Percentiles rank a stretch among this genome's conserved stretches.
These are phyloP conservation scores for Pleurotus giganteus DNA, from an alignment of 768 basidiomycete genomes.

Conservation along the genomic window DNA sequence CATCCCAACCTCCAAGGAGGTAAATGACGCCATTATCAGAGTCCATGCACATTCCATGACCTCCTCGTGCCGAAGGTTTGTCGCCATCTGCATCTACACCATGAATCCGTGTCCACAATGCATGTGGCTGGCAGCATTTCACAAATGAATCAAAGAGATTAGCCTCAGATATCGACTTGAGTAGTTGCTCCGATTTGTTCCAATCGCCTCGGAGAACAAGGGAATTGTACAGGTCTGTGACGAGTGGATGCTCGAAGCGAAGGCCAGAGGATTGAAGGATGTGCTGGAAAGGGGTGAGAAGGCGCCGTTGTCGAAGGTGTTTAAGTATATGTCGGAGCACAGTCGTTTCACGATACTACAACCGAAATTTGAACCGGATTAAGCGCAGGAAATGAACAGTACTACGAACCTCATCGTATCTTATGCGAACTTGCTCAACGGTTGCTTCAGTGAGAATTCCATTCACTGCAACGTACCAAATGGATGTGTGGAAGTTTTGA, in stretches of 20 bases:
- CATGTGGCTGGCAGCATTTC: constrained; percentile 53
- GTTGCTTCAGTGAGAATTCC: constrained; percentile 56
- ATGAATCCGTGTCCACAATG: constrained; percentile 57
- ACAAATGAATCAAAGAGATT: constrained; percentile 66
- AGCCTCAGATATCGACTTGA: constrained; percentile 46
- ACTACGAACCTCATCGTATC: constrained; percentile 65
- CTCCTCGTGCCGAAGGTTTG: constrained; percentile 65
- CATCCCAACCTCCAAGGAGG: constrained; percentile 80
- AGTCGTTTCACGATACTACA: constrained; percentile 63
- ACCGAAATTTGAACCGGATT: constrained; percentile 4
- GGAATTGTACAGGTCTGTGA: constrained; percentile 60
- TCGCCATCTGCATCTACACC: constrained; percentile 67
- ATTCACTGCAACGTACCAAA: constrained; percentile 68
- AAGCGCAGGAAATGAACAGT: neutral
- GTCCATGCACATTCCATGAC: constrained; percentile 83
- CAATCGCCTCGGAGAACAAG: constrained; percentile 70
- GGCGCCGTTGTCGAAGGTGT: constrained; percentile 73
- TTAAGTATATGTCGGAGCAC: constrained; percentile 70
- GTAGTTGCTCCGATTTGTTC: constrained; percentile 50
- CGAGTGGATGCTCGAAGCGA: constrained; percentile 66
- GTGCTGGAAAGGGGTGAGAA: constrained; percentile 61
- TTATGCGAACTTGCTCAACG: constrained; percentile 51
- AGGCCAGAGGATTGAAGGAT: constrained; percentile 55
- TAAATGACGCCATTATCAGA: constrained; percentile 60
- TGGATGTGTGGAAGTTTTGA: constrained; percentile 73